A percentile compares a stretch with the other conserved stretches of the same genome.
Evolutionary conservation across 163 green algal species (phyloP).

Genomic region (Picocystis sp.): DNA sequence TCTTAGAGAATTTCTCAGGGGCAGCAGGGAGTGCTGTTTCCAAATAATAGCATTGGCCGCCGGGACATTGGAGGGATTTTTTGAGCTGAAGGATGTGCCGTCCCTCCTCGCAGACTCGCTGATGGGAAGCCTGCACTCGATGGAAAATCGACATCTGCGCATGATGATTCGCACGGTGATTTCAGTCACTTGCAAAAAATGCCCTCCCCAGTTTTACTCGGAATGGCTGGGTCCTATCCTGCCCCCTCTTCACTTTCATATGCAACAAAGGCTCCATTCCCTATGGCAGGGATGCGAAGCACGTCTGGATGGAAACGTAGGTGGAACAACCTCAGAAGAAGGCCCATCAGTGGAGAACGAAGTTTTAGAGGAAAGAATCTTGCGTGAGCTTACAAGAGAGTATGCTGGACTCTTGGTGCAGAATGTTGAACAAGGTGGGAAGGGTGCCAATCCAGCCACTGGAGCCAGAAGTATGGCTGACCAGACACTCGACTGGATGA

Average conservation of each 20-base stretch:
- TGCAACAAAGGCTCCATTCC: not conserved
- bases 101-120: too few species aligned
- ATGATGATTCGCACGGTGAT: constrained; percentile 6
- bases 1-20: not conserved
- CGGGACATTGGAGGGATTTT: too few species aligned
- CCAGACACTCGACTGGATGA: not conserved
- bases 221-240: constrained; percentile 7
- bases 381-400: constrained; percentile 12
- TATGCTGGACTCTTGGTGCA: constrained; percentile 2
- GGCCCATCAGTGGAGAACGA: constrained; percentile 3
- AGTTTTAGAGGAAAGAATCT: constrained; percentile 9
- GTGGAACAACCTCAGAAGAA: not conserved
- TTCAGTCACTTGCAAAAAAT: not conserved
- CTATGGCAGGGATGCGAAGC: too few species aligned
- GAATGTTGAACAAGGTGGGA: not conserved
- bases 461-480: too few species aligned
- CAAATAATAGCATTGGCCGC: not conserved
- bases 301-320: not conserved
- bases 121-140: not conserved
- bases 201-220: not conserved
- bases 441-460: not conserved
- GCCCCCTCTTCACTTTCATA: constrained; percentile 4
- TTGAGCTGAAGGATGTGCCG: too few species aligned
- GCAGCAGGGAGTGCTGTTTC: not conserved
- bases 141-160: constrained; percentile 9